phyloP scores from a whole-genome alignment of 2,329 filamentous ascomycete genomes.

The Scopulariopsis brevicaulis region DNA sequence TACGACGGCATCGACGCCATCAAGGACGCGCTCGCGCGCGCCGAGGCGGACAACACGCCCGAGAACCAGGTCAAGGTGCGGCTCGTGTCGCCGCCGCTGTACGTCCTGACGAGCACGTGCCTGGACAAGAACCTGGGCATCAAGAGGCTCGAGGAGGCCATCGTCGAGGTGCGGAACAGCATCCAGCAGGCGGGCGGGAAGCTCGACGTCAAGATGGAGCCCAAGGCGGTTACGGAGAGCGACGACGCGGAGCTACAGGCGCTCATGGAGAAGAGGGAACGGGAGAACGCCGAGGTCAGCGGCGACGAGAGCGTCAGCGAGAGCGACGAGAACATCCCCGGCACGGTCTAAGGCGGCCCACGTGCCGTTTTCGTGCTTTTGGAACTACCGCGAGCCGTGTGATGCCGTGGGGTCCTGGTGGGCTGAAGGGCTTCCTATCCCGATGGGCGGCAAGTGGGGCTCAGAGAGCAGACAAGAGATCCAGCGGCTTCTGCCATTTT shows the following conservation, averaged over 20 bases:
- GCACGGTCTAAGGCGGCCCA: conserved; percentile 22
- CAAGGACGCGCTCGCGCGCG: conserved; percentile 82
- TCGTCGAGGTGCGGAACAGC: conserved; percentile 70
- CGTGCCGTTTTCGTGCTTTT: background rate
- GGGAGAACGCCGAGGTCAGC: conserved; percentile 95
- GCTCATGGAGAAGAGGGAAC: conserved; percentile 97
- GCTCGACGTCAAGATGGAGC: conserved; percentile 92
- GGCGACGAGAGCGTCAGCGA: conserved; percentile 95
- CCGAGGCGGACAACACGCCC: conserved; percentile 83
- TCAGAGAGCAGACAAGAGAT: background rate
- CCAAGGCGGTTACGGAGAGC: conserved; percentile 97
- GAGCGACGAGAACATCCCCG: conserved; percentile 68
- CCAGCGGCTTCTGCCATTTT: background rate
- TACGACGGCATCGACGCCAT: conserved; percentile 98
- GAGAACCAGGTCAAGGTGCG: conserved; percentile 97
- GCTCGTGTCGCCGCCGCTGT: conserved; percentile 93
- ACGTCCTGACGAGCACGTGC: conserved; percentile 91
- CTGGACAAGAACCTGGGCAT: conserved; percentile 88
- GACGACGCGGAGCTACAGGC: conserved; percentile 95
- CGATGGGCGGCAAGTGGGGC: background rate
- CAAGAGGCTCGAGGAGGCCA: conserved; percentile 73
- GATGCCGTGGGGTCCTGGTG: background rate
- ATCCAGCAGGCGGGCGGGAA: conserved; percentile 71
- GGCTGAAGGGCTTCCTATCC: background rate
- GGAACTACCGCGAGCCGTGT: background rate